Evolutionary conservation across 495 filamentous ascomycete genomes (phyloP), one percentile per base, ranked within the genome.

Genomic region (Chlorociboria aeruginascens): DNA sequence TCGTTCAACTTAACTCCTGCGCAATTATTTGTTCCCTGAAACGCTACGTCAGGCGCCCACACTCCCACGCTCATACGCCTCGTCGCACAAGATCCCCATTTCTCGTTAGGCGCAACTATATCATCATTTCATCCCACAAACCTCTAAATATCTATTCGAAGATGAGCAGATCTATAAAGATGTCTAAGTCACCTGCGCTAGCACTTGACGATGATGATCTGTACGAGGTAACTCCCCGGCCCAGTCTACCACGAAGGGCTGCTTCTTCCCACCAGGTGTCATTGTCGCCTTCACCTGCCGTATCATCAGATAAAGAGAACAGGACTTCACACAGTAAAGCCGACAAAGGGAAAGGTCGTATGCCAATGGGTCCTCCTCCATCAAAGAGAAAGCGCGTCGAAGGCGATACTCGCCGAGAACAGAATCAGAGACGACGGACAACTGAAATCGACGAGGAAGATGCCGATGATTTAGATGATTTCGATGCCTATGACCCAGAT

Each of bases 401-500:
- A 45, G 9, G 20, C 17, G 49, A 50, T 6, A 16, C 32, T n/a
- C 20, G 20, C 4, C 28, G 63, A 61, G 38, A 63, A 45, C 45
- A 51, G 44, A 17, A 49, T 39, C 39, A 43, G 40, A 56, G 48
- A 48, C 43, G 39, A 67, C 69, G 68, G 29, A 68, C 39, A 38
- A 59, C 50, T 16, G 56, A 59, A 35, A 25, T 31, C 10, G 50
- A 52, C 13, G 53, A 52, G 10, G 47, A 46, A 9, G 46, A 43
- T 4, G 28, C 11, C 4, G 51, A 44, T 17, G 50, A 47, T 1
- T 12, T 9, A 3, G 17, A 43, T n/a, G 17, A 12, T 12, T n/a
- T 33, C 13, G 42, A 29, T 10, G 50, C 48, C 13, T 99, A 93
- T 59, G 87, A 99, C 51, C 92, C 92, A 0, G 81, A 95, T 55